A percentile compares a stretch with the other conserved stretches of the same genome.
Conservation (phyloP, 306 rosid species). For the Glycine latifolia region DNA sequence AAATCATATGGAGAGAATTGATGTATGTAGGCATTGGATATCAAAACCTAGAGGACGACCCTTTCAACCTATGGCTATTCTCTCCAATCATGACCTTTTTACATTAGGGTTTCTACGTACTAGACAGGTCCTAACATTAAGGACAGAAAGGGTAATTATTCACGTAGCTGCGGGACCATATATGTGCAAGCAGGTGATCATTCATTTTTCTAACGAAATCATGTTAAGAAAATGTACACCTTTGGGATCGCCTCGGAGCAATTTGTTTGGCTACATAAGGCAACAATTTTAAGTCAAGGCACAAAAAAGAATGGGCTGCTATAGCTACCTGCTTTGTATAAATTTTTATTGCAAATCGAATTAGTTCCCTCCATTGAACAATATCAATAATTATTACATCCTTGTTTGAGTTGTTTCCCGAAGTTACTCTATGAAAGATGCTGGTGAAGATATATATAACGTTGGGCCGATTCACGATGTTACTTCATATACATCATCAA, state of each 20-base stretch:
- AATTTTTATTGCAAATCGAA: conserved; percentile 26
- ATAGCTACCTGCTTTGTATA: conserved; percentile 27
- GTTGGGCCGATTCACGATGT: conserved; percentile 35
- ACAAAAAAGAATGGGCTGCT: conserved; percentile 41
- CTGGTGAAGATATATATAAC: conserved; percentile 40
- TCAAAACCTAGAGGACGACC: conserved; percentile 44
- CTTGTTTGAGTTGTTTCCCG: not conserved
- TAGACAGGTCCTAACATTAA: conserved; percentile 51
- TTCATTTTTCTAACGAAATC: conserved; percentile 51
- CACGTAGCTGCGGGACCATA: conserved; percentile 61
- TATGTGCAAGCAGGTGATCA: conserved; percentile 50
- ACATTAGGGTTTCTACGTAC: conserved; percentile 59
- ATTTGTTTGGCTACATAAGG: conserved; percentile 52
- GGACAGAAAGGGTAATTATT: conserved; percentile 52
- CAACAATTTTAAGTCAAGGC: conserved; percentile 47
- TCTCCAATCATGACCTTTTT: conserved; percentile 54
- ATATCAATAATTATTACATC: conserved; percentile 30
- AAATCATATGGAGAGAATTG: conserved; percentile 44
- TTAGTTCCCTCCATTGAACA: conserved; percentile 2
- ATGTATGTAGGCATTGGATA: conserved; percentile 49
- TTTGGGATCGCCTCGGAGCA: conserved; percentile 41
- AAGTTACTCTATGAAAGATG: conserved; percentile 45
- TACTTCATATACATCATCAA: conserved; percentile 12
- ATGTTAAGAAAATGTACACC: conserved; percentile 55
- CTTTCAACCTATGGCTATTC: conserved; percentile 35